These are phyloP conservation scores for Colletotrichum sp. DNA, from an alignment of 2,329 filamentous ascomycete species.

Conservation along the genomic window DNA sequence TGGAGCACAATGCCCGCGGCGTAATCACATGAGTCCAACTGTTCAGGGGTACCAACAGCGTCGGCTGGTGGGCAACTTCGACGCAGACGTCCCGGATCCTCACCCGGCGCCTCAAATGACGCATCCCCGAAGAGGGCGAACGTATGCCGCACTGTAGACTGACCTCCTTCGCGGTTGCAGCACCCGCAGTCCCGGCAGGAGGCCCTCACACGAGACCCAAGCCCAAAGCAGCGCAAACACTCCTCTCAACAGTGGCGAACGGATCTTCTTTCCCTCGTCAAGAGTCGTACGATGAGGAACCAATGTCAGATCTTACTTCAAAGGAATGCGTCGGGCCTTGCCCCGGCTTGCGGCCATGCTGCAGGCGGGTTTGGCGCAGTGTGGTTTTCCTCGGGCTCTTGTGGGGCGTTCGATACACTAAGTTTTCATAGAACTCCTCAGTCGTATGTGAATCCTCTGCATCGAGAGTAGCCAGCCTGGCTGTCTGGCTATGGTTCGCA, in stretches of 20 bases:
- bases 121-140: background rate
- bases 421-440: background rate
- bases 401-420: background rate
- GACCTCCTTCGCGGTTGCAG: background rate
- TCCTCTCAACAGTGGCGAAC: background rate
- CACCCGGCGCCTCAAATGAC: background rate
- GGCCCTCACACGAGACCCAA: background rate
- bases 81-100: background rate
- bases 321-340: background rate
- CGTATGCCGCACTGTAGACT: background rate
- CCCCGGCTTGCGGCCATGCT: background rate
- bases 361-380: background rate
- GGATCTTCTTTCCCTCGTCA: background rate
- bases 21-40: background rate
- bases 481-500: background rate
- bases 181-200: background rate
- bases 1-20: background rate
- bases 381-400: background rate
- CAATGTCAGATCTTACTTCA: background rate
- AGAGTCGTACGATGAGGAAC: background rate
- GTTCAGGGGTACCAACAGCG: background rate
- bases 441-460: background rate
- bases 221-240: background rate
- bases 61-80: background rate
- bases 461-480: background rate